Conservation (phyloP, 305 asterid genomes). For the Rubia peregrina region DNA sequence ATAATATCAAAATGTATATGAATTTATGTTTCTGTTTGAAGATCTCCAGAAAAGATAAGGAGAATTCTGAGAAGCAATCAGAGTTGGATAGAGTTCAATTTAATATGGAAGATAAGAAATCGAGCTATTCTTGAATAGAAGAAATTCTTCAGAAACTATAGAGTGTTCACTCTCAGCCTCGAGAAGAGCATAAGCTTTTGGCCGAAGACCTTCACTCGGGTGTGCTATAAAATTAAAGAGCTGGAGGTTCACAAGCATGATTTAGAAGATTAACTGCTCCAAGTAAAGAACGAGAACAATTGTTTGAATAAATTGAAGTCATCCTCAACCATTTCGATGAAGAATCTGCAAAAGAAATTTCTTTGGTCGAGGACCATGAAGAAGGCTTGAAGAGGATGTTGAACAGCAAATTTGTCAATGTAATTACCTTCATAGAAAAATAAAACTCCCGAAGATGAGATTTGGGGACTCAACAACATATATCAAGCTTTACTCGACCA, state of each 20-base stretch:
- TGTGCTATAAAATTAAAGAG: slow-evolving; percentile 49
- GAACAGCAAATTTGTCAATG: slow-evolving; percentile 39
- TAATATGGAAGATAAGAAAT: slow-evolving; percentile 46
- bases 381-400: slow-evolving; percentile 69
- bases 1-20: too few relatives aligned
- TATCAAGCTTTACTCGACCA: slow-evolving; percentile 56
- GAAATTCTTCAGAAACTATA: slow-evolving; percentile 55
- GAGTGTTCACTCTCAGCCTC: slow-evolving; percentile 55
- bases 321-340: slow-evolving; percentile 43
- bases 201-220: slow-evolving; percentile 48
- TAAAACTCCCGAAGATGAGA: slow-evolving; percentile 55
- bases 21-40: slow-evolving; percentile 9
- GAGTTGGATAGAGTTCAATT: slow-evolving; percentile 68
- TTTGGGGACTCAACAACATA: slow-evolving; percentile 41
- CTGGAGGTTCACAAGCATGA: slow-evolving; percentile 49
- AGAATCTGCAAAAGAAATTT: slow-evolving; percentile 53
- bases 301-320: slow-evolving; percentile 41
- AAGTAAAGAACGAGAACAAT: slow-evolving; percentile 47
- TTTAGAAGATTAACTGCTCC: slow-evolving; percentile 52
- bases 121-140: slow-evolving; percentile 45
- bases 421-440: slow-evolving; percentile 54
- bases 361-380: slow-evolving; percentile 57
- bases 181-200: slow-evolving; percentile 55
- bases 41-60: slow-evolving; percentile 61
- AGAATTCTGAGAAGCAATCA: slow-evolving; percentile 57